Percentiles rank a stretch among this genome's conserved stretches.
These are phyloP conservation scores for Ustulina deusta DNA, from an alignment of 2,329 filamentous ascomycete species.

Conservation along the genomic window DNA sequence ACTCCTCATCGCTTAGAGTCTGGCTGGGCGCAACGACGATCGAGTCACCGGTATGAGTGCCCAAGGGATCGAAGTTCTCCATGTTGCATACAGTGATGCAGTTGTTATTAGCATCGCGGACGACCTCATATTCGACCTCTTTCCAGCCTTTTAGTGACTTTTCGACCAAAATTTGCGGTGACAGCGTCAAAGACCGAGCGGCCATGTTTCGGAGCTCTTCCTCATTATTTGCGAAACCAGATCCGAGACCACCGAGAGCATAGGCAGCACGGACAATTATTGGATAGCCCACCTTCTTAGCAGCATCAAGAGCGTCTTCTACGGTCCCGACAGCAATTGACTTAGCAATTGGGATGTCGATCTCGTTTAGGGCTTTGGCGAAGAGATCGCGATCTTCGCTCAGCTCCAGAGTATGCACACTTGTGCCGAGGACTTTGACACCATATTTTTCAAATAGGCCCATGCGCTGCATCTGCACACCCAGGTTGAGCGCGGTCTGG, in stretches of 20 bases:
- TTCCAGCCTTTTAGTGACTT: constrained; percentile 99
- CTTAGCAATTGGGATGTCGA: constrained; percentile 96
- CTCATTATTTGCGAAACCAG: constrained; percentile 92
- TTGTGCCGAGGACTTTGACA: constrained; percentile 95
- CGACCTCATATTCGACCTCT: constrained; percentile 98
- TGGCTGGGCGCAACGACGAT: constrained; percentile 98
- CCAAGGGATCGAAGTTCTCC: constrained; percentile 98
- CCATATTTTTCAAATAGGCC: constrained; percentile 95
- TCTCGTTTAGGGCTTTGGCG: constrained; percentile 94
- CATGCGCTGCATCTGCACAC: constrained; percentile 96
- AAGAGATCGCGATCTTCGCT: constrained; percentile 97
- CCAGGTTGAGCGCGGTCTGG: constrained; percentile 95
- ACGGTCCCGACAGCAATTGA: constrained; percentile 92
- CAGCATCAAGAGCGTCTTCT: constrained; percentile 91
- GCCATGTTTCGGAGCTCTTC: constrained; percentile 95
- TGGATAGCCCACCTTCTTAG: constrained; percentile 89
- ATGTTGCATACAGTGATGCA: constrained; percentile 99
- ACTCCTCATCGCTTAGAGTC: constrained; percentile 97
- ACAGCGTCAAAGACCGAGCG: constrained; percentile 90
- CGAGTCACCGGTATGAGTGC: constrained; percentile 97
- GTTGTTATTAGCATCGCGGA: constrained; percentile 97
- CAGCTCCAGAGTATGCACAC: constrained; percentile 91
- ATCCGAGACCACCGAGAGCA: constrained; percentile 94
- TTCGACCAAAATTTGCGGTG: constrained; percentile 96
- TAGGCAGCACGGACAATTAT: constrained; percentile 98